Conservation (phyloP, 1,139 yeast genomes). For the Debaryomyces udenii region DNA sequence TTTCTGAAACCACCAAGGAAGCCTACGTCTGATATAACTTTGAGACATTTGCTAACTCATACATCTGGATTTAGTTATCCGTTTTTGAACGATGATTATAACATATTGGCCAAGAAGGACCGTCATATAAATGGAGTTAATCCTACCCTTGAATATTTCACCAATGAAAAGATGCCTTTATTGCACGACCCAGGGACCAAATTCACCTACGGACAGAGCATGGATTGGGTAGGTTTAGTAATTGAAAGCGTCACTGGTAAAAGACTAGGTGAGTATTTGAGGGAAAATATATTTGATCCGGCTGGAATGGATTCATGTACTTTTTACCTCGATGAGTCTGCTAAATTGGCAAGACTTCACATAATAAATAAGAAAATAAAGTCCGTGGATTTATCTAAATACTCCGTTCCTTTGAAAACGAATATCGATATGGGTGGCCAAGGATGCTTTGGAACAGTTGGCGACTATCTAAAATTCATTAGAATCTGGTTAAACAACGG, state of each 20-base stretch:
- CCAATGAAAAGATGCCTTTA: constrained; percentile 41
- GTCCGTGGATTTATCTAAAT: constrained; percentile 18
- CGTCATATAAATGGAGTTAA: constrained; percentile 23
- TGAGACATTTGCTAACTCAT: constrained; percentile 52
- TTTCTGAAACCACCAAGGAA: constrained; percentile 30
- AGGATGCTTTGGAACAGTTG: constrained; percentile 47
- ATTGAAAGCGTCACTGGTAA: constrained; percentile 47
- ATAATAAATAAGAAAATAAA: constrained; percentile 23
- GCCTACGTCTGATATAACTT: constrained; percentile 44
- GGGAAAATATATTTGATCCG: constrained; percentile 45
- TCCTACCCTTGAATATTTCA: constrained; percentile 32
- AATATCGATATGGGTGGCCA: constrained; percentile 53
- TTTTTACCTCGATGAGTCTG: constrained; percentile 32
- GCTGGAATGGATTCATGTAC: constrained; percentile 45
- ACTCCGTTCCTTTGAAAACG: constrained; percentile 28
- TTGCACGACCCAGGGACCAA: constrained; percentile 55
- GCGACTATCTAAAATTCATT: constrained; percentile 46
- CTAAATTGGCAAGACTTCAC: constrained; percentile 31
- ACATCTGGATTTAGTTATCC: constrained; percentile 56
- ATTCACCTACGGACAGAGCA: constrained; percentile 54
- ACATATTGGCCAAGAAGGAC: constrained; percentile 23
- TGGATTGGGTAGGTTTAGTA: constrained; percentile 57
- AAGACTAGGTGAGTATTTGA: constrained; percentile 44
- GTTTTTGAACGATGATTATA: constrained; percentile 39
- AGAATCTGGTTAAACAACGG: constrained; percentile 53